Evolutionary conservation across 495 filamentous ascomycete genomes (phyloP).

Genomic region (Penicillium lividum): DNA sequence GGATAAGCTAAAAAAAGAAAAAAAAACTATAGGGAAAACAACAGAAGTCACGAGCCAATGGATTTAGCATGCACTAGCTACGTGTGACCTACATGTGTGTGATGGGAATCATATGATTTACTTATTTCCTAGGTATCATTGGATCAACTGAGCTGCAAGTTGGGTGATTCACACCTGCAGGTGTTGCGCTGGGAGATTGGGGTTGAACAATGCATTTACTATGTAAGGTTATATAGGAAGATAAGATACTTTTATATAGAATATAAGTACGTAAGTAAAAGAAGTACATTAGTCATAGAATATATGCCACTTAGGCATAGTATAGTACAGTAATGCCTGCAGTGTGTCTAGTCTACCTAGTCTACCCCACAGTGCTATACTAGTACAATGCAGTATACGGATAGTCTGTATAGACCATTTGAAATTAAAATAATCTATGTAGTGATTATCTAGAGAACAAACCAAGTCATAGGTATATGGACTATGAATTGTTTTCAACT

Average conservation of each 20-base stretch:
- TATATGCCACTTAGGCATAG: too few species aligned
- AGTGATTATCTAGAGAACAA: neutral
- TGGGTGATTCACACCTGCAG: neutral
- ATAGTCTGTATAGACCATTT: neutral
- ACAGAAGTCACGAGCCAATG: conserved; percentile 27
- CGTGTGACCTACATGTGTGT: neutral
- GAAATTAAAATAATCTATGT: neutral
- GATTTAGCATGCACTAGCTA: conserved; percentile 11
- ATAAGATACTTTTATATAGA: too few species aligned
- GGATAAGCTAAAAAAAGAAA: conserved; percentile 11
- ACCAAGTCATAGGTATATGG: neutral
- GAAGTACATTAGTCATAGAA: too few species aligned
- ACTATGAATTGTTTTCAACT: too few species aligned
- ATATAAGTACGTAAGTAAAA: too few species aligned
- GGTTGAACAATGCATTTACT: neutral
- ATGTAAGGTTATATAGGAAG: too few species aligned
- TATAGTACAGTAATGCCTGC: too few species aligned
- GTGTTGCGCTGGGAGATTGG: neutral
- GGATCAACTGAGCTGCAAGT: neutral
- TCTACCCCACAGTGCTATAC: neutral
- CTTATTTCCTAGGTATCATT: neutral
- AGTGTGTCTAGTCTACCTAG: neutral
- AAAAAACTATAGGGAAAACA: conserved; percentile 7
- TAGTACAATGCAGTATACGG: too few species aligned
- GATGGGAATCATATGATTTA: neutral